Evolutionary conservation across 2,329 filamentous ascomycete species (phyloP), one percentile per base, ranked within the genome.

Genomic region (Fusarium subtropicale): DNA sequence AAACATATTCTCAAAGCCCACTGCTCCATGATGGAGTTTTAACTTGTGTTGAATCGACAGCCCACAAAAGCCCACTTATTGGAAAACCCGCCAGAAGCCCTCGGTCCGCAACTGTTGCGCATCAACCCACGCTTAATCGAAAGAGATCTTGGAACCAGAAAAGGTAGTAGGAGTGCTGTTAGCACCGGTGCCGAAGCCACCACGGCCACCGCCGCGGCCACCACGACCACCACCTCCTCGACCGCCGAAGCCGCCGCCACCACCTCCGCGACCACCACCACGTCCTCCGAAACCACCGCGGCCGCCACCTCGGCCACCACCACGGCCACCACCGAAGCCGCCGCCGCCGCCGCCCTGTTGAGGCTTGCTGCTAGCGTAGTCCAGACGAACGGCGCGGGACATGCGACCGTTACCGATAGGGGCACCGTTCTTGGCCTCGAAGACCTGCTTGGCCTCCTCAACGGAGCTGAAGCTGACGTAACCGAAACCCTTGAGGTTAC

Each of bases 401-500:
- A 84, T 86, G 74, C 96, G 86, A 63, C 92, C 89, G 71, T 82
- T 79, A 53, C 87, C 87, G 67, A 89, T 85, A 64, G 86, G 80
- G 58, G 85, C 84, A 70, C 93, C 93, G 74, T 92, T 90, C 79
- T 92, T 86, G 60, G 85, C 83, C 74, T 91, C 85, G 74, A 93
- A 88, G 26, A 90, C 94, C 74, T 84, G 82, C 82, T 91, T 92
- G 75, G 94, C 93, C 75, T 97, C 94, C 30, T 97, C 93, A 66
- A 96, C 80, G 20, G 91, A 92, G 74, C 84, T 83, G 85, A 95
- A 97, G 77, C 91, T 90, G 69, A 97, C 91, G 79, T 97, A 97
- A 57, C 93, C 94, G 81, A 97, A 97, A 60, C 94, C 94, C 90
- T 97, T 97, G 78, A 91, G 90, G 74, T 90, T 88, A 71, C 93